Evolutionary conservation across 495 filamentous ascomycete genomes (phyloP).

Genomic region (Aspergillus olivimuriae): DNA sequence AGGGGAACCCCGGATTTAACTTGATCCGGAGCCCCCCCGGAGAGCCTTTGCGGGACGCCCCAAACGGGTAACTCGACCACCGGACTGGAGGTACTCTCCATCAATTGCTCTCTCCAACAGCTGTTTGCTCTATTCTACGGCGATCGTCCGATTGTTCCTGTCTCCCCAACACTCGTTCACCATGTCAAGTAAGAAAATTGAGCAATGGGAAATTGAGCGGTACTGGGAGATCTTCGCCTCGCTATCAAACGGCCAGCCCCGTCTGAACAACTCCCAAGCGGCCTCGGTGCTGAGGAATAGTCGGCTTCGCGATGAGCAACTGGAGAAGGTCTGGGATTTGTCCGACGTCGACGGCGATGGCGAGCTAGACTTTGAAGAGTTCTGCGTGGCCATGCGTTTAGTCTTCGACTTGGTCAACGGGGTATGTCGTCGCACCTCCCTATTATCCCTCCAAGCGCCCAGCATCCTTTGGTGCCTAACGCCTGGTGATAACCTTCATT

Average conservation of each 20-base stretch:
- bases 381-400: slow-evolving; percentile 96
- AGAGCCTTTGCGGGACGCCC: slow-evolving; percentile 15
- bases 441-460: no score
- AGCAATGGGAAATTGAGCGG: slow-evolving; percentile 91
- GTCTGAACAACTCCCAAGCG: slow-evolving; percentile 84
- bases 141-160: no score
- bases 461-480: no score
- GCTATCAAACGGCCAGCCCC: slow-evolving; percentile 69
- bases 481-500: no score
- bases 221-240: slow-evolving; percentile 99
- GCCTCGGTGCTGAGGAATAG: slow-evolving; percentile 95
- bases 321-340: slow-evolving; percentile 95
- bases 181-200: slow-evolving; percentile 78
- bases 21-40: slow-evolving; percentile 19
- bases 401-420: slow-evolving; percentile 97
- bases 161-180: slow-evolving; percentile 16
- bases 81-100: no score
- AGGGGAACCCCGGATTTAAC: slow-evolving; percentile 19
- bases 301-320: slow-evolving; percentile 84
- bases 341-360: slow-evolving; percentile 96
- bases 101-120: no score
- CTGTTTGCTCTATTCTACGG: no score
- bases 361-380: slow-evolving; percentile 97
- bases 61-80: slow-evolving; percentile 3
- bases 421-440: slow-evolving; percentile 44